Evolutionary conservation across 2,329 filamentous ascomycete species (phyloP), one percentile per base, ranked within the genome.

Genomic region (Zopfia rhizophila): DNA sequence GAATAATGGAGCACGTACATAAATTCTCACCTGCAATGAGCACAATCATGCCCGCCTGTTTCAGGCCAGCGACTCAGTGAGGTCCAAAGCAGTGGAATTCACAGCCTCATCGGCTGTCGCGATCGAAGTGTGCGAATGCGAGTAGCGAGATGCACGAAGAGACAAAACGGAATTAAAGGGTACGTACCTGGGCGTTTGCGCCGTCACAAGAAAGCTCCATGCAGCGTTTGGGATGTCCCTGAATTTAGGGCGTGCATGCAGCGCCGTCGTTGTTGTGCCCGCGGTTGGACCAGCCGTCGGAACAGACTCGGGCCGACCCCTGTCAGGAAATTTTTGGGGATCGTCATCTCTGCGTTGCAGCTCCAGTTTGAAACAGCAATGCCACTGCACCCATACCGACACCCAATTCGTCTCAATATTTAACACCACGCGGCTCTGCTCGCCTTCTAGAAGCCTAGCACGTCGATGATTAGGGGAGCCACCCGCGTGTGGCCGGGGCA

Each of bases 401-500:
- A 40, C 31, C 39, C n/a, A 21, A 19, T 18, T 23, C 17, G 19
- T 38, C 37, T 33, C 39, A 33, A 23, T 39, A 13, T 17, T 14
- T 25, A 12, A 5, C 29, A 12, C 27, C 27, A 14, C 22, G 16
- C 19, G n/a, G 5, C 30, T 22, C 32, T 29, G 4, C 12, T 28
- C 27, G 13, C 32, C 14, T 31, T 44, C 32, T 37, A 18, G 38
- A 17, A 38, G 22, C 11, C 4, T 14, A 18, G 13, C 17, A n/a
- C n/a, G 16, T 40, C n/a, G 23, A 24, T 21, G 18, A 17, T 25
- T 5, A 32, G 61, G 44, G 56, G 55, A 37, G 44, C 57, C 35
- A 48, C 58, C 41, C 59, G 59, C 39, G 11, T 60, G 23, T 54
- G 57, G 59, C 47, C 60, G n/a, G 48, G 54, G 43, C 59, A 54